A percentile compares a stretch with the other conserved stretches of the same genome.
Conservation (phyloP, 1,284 basidiomycete species). For the Xerocomus minutiporus region DNA sequence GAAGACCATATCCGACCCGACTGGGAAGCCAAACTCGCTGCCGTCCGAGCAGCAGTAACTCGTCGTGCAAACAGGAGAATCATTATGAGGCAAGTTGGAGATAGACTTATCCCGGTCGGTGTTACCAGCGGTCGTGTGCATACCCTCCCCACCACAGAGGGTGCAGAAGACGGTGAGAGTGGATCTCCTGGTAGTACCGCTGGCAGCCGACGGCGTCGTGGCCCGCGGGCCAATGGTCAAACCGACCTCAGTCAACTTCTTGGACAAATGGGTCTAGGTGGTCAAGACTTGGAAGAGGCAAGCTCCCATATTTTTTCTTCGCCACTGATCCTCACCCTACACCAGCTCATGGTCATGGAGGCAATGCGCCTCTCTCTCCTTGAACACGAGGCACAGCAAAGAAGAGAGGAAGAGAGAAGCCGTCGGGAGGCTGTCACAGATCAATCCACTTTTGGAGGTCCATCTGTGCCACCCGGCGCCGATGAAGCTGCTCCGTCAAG, state of each 20-base stretch:
- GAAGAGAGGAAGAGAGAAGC: slow-evolving; percentile 58
- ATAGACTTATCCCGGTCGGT: slow-evolving; percentile 93
- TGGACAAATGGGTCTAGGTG: slow-evolving; percentile 64
- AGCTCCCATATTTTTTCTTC: slow-evolving; percentile 8
- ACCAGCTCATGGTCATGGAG: slow-evolving; percentile 95
- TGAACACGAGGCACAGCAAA: slow-evolving; percentile 83
- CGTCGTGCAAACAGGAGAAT: slow-evolving; percentile 92
- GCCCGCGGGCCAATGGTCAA: slow-evolving; percentile 51
- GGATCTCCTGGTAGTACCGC: slow-evolving; percentile 36
- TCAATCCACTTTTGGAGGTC: slow-evolving; percentile 17
- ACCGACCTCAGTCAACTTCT: slow-evolving; percentile 53
- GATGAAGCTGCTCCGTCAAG: slow-evolving; percentile 6
- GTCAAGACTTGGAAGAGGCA: slow-evolving; percentile 88
- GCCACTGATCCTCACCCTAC: slow-evolving; percentile 11
- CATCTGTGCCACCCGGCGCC: slow-evolving; percentile 9
- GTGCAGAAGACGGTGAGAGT: slow-evolving; percentile 38
- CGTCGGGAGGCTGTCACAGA: slow-evolving; percentile 43
- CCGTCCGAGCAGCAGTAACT: slow-evolving; percentile 82
- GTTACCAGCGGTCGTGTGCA: slow-evolving; percentile 82
- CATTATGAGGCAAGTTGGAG: slow-evolving; percentile 98
- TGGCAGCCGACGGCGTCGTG: slow-evolving; percentile 57
- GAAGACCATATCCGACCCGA: slow-evolving; percentile 90
- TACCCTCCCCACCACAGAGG: slow-evolving; percentile 53
- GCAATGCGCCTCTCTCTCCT: slow-evolving; percentile 94
- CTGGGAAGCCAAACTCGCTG: slow-evolving; percentile 90